Evolutionary conservation across 1,139 yeast genomes (phyloP).

Genomic region (Debaryomyces subglobosus): DNA sequence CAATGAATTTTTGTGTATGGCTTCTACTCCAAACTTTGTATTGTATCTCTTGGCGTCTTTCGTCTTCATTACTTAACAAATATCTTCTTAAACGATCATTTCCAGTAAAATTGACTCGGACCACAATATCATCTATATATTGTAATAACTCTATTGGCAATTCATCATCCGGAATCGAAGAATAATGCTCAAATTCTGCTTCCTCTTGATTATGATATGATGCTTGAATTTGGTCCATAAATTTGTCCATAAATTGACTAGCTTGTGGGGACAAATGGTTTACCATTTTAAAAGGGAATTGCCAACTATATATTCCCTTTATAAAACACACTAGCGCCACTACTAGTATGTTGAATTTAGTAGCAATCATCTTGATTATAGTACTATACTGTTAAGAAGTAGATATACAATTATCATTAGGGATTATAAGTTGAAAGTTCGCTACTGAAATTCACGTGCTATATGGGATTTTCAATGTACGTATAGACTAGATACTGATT

Average conservation of each 20-base stretch:
- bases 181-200: conserved; percentile 2
- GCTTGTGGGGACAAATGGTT: not conserved
- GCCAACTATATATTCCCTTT: not conserved
- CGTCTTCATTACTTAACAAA: conserved; percentile 15
- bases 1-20: conserved; percentile 28
- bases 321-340: not conserved
- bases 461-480: not conserved
- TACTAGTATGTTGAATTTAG: not conserved
- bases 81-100: conserved; percentile 22
- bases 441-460: not conserved
- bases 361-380: not conserved
- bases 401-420: not conserved
- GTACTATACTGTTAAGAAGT: not conserved
- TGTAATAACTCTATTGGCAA: conserved; percentile 53
- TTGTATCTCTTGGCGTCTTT: conserved; percentile 12
- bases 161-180: conserved; percentile 13
- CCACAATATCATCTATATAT: conserved; percentile 54
- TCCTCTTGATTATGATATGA: not conserved
- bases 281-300: not conserved
- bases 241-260: not conserved
- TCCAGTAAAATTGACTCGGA: conserved; percentile 40
- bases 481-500: not conserved
- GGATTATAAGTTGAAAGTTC: not conserved
- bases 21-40: conserved; percentile 39
- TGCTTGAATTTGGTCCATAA: not conserved